Conservation (phyloP, 2,329 filamentous ascomycete genomes). For the Apiospora arundinis region DNA sequence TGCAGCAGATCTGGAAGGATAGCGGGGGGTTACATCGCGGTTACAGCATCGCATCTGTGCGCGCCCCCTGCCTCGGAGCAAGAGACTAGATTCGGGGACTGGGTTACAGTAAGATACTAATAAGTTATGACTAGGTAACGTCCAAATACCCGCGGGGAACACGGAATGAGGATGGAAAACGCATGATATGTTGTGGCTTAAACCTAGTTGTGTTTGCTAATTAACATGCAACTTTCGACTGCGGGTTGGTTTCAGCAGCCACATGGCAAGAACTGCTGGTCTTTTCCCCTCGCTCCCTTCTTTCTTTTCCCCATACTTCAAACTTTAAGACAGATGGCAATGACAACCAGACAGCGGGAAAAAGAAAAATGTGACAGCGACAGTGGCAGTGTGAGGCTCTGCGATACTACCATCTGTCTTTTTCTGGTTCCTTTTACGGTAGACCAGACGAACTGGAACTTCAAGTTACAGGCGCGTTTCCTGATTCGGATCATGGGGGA, state of each 20-base stretch:
- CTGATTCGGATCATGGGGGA: background rate
- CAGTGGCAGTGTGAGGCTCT: background rate
- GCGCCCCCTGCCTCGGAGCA: constrained; percentile 3
- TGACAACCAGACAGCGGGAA: too few species aligned
- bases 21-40: background rate
- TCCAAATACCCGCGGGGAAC: background rate
- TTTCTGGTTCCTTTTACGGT: background rate
- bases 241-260: background rate
- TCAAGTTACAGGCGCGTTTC: background rate
- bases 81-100: background rate
- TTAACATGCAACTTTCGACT: too few species aligned
- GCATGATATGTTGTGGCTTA: too few species aligned
- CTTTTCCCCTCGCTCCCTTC: background rate
- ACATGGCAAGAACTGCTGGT: background rate
- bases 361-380: too few species aligned
- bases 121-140: too few species aligned
- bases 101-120: too few species aligned
- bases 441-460: constrained; percentile 1
- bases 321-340: too few species aligned
- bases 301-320: background rate
- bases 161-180: background rate
- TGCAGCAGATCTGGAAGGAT: background rate
- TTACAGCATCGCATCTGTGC: background rate
- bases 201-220: too few species aligned
- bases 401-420: background rate